Percentiles rank a stretch among this genome's conserved stretches.
Evolutionary conservation across 345 rosid species (phyloP).

Genomic region (Hypericum androsaemum): DNA sequence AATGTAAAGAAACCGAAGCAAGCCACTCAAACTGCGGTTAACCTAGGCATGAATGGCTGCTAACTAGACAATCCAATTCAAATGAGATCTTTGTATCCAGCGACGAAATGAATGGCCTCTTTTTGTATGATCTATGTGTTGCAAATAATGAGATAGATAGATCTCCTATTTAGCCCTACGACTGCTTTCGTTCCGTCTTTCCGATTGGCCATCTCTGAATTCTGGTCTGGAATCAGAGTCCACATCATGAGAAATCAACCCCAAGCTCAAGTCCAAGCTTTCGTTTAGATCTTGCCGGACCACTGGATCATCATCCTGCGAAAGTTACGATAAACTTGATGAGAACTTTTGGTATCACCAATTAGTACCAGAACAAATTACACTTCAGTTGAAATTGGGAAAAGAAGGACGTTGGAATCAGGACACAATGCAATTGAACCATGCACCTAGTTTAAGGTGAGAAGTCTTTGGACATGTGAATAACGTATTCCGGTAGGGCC

Average conservation of each 20-base stretch:
- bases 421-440: too few species aligned
- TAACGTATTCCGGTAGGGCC: too few species aligned
- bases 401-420: neutral
- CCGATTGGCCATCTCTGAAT: conserved; percentile 21
- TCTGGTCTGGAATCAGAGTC: conserved; percentile 29
- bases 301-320: conserved; percentile 39
- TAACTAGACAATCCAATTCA: too few species aligned
- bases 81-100: too few species aligned
- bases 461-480: too few species aligned
- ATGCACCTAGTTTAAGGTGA: too few species aligned
- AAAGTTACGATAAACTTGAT: neutral
- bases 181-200: neutral
- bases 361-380: neutral
- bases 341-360: too few species aligned
- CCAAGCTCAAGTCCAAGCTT: conserved; percentile 70
- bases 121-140: neutral
- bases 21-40: too few species aligned
- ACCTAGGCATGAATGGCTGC: too few species aligned
- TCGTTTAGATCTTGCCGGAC: conserved; percentile 88
- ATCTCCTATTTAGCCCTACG: neutral
- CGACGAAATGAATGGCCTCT: too few species aligned
- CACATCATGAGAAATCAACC: conserved; percentile 38
- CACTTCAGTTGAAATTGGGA: neutral
- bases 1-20: too few species aligned
- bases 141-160: conserved; percentile 7